phyloP scores from a whole-genome alignment of 2,329 filamentous ascomycete genomes.

The Penicillium occitanis region DNA sequence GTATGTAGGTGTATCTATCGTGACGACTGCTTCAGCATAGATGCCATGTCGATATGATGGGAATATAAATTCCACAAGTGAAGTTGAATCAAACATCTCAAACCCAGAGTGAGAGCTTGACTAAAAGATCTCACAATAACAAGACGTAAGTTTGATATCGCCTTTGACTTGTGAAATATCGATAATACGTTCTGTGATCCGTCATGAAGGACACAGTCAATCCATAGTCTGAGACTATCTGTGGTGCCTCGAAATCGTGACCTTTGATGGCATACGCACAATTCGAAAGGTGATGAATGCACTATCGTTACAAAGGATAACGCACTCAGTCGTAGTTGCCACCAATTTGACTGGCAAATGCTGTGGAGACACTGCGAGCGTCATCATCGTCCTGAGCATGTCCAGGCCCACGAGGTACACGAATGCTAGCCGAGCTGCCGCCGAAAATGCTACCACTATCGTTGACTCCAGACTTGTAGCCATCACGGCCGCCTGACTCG shows the following conservation, averaged over 20 bases:
- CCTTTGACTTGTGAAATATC: not conserved
- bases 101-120: not conserved
- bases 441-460: conserved; percentile 67
- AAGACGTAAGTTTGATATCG: not conserved
- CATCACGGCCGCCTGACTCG: conserved; percentile 72
- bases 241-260: not conserved
- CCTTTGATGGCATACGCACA: not conserved
- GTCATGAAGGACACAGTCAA: not conserved
- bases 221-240: not conserved
- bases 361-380: conserved; percentile 91
- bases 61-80: not conserved
- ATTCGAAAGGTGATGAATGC: conserved; percentile 1
- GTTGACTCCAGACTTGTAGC: conserved; percentile 50
- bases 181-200: not conserved
- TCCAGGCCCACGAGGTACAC: conserved; percentile 48
- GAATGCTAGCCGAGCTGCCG: conserved; percentile 55
- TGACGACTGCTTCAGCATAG: not conserved
- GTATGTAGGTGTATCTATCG: not conserved
- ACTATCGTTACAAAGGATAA: not conserved
- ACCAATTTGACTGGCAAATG: conserved; percentile 92
- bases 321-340: conserved; percentile 58
- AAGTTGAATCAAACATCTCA: not conserved
- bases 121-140: not conserved
- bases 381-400: conserved; percentile 72
- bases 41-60: conserved; percentile 5